These are phyloP conservation scores for Lophiotrema nucula DNA, from an alignment of 495 filamentous ascomycete species.

Conservation along the genomic window DNA sequence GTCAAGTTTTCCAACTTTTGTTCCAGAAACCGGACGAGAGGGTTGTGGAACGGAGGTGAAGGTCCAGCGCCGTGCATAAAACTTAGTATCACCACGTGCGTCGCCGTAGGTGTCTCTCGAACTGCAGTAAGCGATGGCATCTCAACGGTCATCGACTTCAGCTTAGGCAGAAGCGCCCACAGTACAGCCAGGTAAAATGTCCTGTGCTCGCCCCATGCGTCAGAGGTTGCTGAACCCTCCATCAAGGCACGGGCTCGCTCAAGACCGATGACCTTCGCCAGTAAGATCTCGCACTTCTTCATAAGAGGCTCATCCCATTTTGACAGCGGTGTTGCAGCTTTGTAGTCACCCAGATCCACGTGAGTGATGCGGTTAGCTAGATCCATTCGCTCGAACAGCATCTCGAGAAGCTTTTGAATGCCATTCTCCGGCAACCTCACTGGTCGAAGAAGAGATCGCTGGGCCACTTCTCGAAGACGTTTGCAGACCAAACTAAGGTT, in stretches of 20 bases:
- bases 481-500: neutral
- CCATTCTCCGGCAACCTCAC: neutral
- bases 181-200: no score
- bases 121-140: no score
- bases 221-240: neutral
- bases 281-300: neutral
- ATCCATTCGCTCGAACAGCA: neutral
- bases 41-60: no score
- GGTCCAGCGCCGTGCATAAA: no score
- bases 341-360: slow-evolving; percentile 7
- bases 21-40: no score
- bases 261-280: neutral
- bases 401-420: neutral
- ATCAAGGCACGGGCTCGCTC: neutral
- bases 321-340: neutral
- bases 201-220: no score
- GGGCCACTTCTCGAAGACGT: neutral
- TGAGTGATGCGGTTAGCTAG: neutral
- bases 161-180: no score
- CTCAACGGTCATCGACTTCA: no score
- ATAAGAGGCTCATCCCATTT: neutral
- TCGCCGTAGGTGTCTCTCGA: no score
- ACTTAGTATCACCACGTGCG: no score
- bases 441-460: neutral
- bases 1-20: no score